These are phyloP conservation scores for Cyclanthera cordifolia DNA, from an alignment of 306 rosid genomes.

Conservation along the genomic window DNA sequence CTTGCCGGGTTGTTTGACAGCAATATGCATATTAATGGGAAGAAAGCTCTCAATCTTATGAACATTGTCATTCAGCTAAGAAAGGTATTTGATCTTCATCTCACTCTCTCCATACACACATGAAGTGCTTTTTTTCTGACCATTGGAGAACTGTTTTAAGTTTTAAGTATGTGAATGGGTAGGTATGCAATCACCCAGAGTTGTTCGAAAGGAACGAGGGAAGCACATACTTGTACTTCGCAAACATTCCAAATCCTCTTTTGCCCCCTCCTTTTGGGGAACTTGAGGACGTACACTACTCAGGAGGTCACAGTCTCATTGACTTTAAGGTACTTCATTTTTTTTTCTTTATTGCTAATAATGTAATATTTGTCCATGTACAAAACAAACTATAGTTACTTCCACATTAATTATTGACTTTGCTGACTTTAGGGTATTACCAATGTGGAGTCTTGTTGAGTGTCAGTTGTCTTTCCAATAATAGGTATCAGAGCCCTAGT, in stretches of 20 bases:
- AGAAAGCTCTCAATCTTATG: conserved; percentile 79
- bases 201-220: conserved; percentile 96
- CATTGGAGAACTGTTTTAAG: conserved; percentile 14
- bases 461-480: too few relatives aligned
- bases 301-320: conserved; percentile 84
- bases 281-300: conserved; percentile 74
- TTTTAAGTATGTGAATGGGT: conserved; percentile 23
- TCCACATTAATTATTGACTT: neutral
- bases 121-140: conserved; percentile 2
- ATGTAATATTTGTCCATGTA: neutral
- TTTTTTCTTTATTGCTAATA: neutral
- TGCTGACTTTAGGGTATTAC: neutral
- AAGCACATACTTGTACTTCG: conserved; percentile 69
- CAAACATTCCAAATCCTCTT: conserved; percentile 71
- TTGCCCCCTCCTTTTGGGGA: conserved; percentile 94
- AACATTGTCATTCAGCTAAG: conserved; percentile 94
- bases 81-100: conserved; percentile 39
- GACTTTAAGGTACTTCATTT: conserved; percentile 42
- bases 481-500: too few relatives aligned
- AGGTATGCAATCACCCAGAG: conserved; percentile 99
- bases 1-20: conserved; percentile 87
- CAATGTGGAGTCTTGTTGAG: too few relatives aligned
- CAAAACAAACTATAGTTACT: neutral
- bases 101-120: neutral
- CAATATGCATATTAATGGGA: conserved; percentile 82